Evolutionary conservation across 495 filamentous ascomycete species (phyloP), one percentile per base, ranked within the genome.

Genomic region (Neurospora sp.): DNA sequence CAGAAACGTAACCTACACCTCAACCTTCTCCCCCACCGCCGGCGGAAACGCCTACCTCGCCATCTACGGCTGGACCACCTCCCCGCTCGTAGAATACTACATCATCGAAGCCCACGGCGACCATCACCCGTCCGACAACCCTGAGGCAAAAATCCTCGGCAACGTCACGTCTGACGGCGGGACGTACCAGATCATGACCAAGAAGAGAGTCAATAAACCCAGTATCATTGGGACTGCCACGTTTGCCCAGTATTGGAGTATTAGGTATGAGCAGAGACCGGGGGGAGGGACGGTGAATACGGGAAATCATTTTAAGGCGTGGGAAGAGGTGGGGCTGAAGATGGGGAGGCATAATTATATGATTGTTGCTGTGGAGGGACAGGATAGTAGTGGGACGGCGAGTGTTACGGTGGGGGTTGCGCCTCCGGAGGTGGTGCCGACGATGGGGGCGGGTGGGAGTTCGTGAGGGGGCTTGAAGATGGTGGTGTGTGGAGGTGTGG

Each of bases 11-110:
- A 53, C 68, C 18, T 78, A 69, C 71, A 73, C 72, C 4, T 76
- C 77, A 38, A 75, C 73, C 22, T 79, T 78, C 70, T 44, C 73
- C 8, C 73, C 75, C 31, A 61, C 75, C 18, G 40, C 40, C 40
- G 40, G 14, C 35, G 78, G 76, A 39, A 82, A 76, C 69, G 78
- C 72, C 18, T 81, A 79, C 73, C 77, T 81, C 3, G 47, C 77
- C 72, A 68, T 91, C 74, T 90, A 91, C 77, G 88, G 88, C 70
- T 91, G 88, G 89, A 90, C 88, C 35, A 83, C 79, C 14, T 83
- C 84, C 79, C 89, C 89, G 0, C 82, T 90, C 3, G 83, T 90
- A 71, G 89, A 91, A 74, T 90, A 90, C 81, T 90, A 90, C 81
- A 85, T 91, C 71, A 78, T 90, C 69, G 89, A 91, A 77, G 81